phyloP scores from a whole-genome alignment of 208 protist species.

The Phytomonas sp. region DNA sequence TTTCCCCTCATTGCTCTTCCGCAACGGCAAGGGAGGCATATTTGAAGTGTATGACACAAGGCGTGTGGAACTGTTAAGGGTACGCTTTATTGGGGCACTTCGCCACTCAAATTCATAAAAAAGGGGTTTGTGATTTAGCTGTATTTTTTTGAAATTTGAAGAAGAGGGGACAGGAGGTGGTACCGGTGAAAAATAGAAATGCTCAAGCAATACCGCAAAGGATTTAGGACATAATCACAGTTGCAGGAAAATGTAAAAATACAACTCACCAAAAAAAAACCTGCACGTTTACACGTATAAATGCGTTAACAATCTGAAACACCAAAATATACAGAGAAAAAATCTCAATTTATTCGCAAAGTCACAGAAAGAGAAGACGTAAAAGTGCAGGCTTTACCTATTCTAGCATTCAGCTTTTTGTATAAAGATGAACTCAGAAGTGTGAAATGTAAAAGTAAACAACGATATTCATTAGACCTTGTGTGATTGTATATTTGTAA shows the following conservation, averaged over 20 bases:
- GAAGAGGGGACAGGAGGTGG: not conserved
- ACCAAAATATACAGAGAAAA: not conserved
- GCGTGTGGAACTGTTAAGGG: too few species aligned
- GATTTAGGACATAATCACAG: not conserved
- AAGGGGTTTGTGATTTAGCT: not conserved
- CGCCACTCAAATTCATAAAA: not conserved
- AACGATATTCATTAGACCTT: not conserved
- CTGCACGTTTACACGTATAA: not conserved
- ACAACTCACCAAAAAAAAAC: not conserved
- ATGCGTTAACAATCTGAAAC: not conserved
- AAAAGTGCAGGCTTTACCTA: not conserved
- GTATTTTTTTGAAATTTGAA: not conserved
- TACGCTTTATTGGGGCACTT: not conserved
- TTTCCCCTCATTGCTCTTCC: constrained; percentile 1
- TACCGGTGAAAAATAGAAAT: too few species aligned
- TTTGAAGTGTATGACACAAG: not conserved
- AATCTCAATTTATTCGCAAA: not conserved
- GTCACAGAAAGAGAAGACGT: not conserved
- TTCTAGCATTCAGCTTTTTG: not conserved
- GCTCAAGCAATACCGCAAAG: not conserved
- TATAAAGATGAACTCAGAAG: not conserved
- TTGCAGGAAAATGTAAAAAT: not conserved
- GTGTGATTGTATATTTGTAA: not conserved
- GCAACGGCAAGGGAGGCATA: constrained; percentile 8
- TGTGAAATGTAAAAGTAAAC: not conserved